Percentiles rank a stretch among this genome's conserved stretches.
phyloP scores from a whole-genome alignment of 148 eudicot species.

The Camellia lanceoleosa region DNA sequence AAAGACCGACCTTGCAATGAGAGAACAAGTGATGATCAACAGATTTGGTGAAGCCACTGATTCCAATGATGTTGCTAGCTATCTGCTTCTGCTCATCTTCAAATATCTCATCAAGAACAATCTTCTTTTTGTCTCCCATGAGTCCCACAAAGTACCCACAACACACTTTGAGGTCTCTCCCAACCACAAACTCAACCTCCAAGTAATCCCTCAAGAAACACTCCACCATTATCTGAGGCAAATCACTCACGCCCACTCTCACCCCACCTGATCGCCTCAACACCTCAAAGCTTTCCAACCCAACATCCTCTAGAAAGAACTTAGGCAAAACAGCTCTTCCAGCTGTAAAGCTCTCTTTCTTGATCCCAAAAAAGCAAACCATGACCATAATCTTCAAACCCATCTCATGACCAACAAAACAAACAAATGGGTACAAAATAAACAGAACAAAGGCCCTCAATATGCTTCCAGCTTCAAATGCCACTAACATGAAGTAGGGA shows the following conservation, averaged over 20 bases:
- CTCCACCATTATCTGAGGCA: slow-evolving; percentile 76
- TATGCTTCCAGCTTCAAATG: slow-evolving; percentile 75
- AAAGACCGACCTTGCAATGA: slow-evolving; percentile 50
- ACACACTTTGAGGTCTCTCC: slow-evolving; percentile 53
- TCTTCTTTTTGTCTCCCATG: slow-evolving; percentile 38
- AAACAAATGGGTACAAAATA: slow-evolving; percentile 51
- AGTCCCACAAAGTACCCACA: slow-evolving; percentile 58
- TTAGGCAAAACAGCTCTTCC: slow-evolving; percentile 74
- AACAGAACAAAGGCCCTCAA: slow-evolving; percentile 60
- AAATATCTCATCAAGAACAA: slow-evolving; percentile 8
- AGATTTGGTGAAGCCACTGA: slow-evolving; percentile 35
- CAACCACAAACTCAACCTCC: slow-evolving; percentile 60
- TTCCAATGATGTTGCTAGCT: slow-evolving; percentile 39
- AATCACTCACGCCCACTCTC: slow-evolving; percentile 50
- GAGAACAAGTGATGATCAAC: slow-evolving; percentile 42
- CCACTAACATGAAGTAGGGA: slow-evolving; percentile 82
- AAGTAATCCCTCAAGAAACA: slow-evolving; percentile 67
- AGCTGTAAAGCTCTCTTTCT: slow-evolving; percentile 39
- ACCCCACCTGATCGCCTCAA: slow-evolving; percentile 37
- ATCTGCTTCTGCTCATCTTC: slow-evolving; percentile 14
- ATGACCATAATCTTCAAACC: slow-evolving; percentile 59
- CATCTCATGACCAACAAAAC: slow-evolving; percentile 34
- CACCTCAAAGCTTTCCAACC: slow-evolving; percentile 56
- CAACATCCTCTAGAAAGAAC: slow-evolving; percentile 70
- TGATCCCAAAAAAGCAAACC: slow-evolving; percentile 64